Base-by-base conservation (phyloP, 148 eudicot species). In the Persicaria maculosa region DNA sequence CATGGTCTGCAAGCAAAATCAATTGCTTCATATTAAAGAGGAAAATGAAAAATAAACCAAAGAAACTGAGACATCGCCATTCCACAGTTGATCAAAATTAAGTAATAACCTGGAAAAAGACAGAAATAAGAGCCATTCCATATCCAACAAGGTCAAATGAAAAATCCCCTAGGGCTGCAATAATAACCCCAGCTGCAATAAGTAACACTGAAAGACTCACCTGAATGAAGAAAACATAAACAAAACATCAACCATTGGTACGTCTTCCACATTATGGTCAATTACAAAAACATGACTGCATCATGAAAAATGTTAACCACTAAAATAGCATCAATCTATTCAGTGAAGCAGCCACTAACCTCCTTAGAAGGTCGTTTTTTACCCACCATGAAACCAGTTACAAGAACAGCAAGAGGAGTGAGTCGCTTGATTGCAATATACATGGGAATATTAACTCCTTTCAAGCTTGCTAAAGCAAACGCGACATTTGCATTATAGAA, bases 361-460 rank as follows among this genome's bases (percentile, higher is more conserved):
- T 92, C 93, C 59, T 77, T 81, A 46, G 97, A 80, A 69, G 96
- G 99, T 81, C 79, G 85, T 74, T 85, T 96, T 83, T 92, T 90
- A 31, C 97, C 93, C 31, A 78, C 76, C 80, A 85, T 86, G 81
- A 87, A 86, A 61, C 99, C 97, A 81, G 96, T 87, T 22, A 95
- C 71, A 43, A 95, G 83, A 25, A 95, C 98, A 78, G 98, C 90
- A 78, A 92, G 93, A 14, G 98, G 98, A 3, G 98, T 95, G 73
- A 95, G 93, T 68, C 98, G 85, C 72, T 95, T 95, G 65, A 95
- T 90, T 14, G 98, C 98, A 80, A 95, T 95, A 77, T 95, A 95
- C 99, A 92, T 95, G 1, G 99, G 99, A 70, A 95, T 90, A 83
- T 95, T 95, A 64, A 95, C 97, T 73, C 99, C 97, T 92, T 95